Evolutionary conservation across 2,329 filamentous ascomycete genomes (phyloP).

Genomic region (Botrytis fragariae): DNA sequence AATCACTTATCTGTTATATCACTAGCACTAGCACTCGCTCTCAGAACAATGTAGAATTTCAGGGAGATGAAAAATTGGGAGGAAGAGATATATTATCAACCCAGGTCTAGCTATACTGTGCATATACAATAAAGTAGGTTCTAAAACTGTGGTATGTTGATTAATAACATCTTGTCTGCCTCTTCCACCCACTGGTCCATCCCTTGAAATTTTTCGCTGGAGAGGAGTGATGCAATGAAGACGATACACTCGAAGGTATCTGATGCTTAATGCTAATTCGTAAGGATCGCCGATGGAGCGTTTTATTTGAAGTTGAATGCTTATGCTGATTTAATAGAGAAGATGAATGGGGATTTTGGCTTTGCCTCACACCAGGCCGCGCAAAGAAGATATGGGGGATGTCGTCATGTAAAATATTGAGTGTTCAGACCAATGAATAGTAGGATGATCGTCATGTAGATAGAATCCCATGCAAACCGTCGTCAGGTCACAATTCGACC

Average conservation of each 20-base stretch:
- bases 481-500: slow-evolving; percentile 16
- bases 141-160: slow-evolving; percentile 5
- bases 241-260: slow-evolving; percentile 10
- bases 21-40: slow-evolving; percentile 4
- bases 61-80: neutral
- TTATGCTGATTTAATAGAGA: slow-evolving; percentile 13
- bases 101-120: slow-evolving; percentile 16
- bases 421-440: neutral
- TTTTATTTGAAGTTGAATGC: slow-evolving; percentile 12
- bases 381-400: neutral
- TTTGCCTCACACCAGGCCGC: neutral
- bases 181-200: slow-evolving; percentile 3
- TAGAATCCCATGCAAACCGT: neutral
- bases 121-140: slow-evolving; percentile 9
- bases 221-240: slow-evolving; percentile 19
- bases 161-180: slow-evolving; percentile 10
- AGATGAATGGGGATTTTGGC: neutral
- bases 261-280: slow-evolving; percentile 16
- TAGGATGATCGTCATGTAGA: neutral
- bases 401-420: slow-evolving; percentile 7
- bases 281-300: slow-evolving; percentile 4
- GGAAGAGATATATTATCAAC: slow-evolving; percentile 16
- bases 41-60: neutral
- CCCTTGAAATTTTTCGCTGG: slow-evolving; percentile 6
- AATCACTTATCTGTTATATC: slow-evolving; percentile 2